Conservation (phyloP, 2,329 filamentous ascomycete species). For the Phoma sp. region DNA sequence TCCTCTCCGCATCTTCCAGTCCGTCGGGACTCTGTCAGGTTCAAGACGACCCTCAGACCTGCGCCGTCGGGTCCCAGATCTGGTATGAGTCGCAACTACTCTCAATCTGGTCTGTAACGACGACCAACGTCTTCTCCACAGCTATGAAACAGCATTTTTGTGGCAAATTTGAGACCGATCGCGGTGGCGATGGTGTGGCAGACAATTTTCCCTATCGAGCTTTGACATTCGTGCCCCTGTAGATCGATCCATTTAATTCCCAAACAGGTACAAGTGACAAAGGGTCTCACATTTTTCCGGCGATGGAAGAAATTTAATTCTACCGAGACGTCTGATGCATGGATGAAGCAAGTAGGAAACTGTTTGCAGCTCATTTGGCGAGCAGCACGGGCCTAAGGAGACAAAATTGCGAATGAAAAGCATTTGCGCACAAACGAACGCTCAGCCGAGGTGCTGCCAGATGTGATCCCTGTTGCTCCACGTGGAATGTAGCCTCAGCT, state of each 20-base stretch:
- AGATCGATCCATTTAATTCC: constrained; percentile 20
- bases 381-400: constrained; percentile 28
- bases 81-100: constrained; percentile 6
- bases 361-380: constrained; percentile 20
- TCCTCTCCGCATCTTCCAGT: constrained; percentile 40
- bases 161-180: constrained; percentile 22
- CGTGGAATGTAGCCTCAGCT: constrained; percentile 38
- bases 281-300: constrained; percentile 14
- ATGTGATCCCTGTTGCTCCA: constrained; percentile 37
- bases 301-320: constrained; percentile 21
- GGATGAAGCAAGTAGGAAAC: constrained; percentile 18
- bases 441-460: constrained; percentile 24
- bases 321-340: constrained; percentile 17
- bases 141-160: constrained; percentile 28
- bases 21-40: constrained; percentile 29
- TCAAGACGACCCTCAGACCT: constrained; percentile 11
- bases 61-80: constrained; percentile 11
- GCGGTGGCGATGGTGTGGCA: constrained; percentile 27
- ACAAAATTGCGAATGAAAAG: constrained; percentile 40
- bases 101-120: constrained; percentile 25
- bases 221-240: constrained; percentile 32
- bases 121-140: constrained; percentile 24
- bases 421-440: constrained; percentile 24
- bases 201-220: constrained; percentile 22
- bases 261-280: constrained; percentile 11